Evolutionary conservation across 352 stramenopile genomes (phyloP), one percentile per base, ranked within the genome.

Genomic region (Blastocystis sp.): DNA sequence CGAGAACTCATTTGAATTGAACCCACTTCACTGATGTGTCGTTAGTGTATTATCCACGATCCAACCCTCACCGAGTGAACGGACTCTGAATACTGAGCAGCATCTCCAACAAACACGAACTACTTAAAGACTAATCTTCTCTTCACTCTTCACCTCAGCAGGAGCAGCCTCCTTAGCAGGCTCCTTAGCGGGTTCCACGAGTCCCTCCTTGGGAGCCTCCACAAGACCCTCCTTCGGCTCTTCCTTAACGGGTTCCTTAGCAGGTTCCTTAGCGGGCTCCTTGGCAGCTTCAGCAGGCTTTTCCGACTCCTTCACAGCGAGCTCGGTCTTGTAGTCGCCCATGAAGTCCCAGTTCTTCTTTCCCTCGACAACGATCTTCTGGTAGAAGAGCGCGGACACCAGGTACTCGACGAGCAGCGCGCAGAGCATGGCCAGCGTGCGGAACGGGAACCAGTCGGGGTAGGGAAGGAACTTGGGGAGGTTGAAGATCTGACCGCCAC

Each of bases 271-370:
- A n/a, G n/a, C n/a, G n/a, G n/a, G n/a, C n/a, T n/a, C n/a, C n/a
- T n/a, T n/a, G n/a, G n/a, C n/a, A n/a, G n/a, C n/a, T 35, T 67
- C 70, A 60, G 16, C 31, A 51, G 70, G 70, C 31, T 77, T 88
- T 13, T 88, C 76, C 62, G 61, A 33, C 24, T 39, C 45, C 41
- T 78, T 80, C 41, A 67, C 59, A 60, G 79, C 31, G 12, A 89
- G n/a, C 67, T 89, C 13, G 2, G 62, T 41, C 3, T 29, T 50
- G 26, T 89, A 89, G 50, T 80, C 63, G 16, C 79, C 79, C 19
- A 89, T 78, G 61, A 89, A 89, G 51, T 89, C 79, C 74, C 74
- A 85, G 29, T 29, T 62, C 67, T 89, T 89, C 63, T 66, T 80
- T 51, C 67, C 67, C 79, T 89, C 79, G 31, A 45, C 65, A 19